phyloP scores from a whole-genome alignment of 306 rosid genomes.

The Sechiopsis laciniata region DNA sequence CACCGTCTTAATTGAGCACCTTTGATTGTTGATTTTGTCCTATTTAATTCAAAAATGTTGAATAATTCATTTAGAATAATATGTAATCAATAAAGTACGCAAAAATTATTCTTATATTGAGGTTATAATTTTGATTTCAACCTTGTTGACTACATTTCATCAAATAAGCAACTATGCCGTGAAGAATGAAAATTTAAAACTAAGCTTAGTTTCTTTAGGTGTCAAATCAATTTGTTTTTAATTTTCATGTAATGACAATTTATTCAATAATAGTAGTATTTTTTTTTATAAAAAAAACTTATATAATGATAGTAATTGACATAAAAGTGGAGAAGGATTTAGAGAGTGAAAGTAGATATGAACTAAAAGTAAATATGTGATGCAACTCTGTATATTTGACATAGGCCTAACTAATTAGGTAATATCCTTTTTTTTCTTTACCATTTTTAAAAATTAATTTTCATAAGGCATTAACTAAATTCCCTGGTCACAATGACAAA shows the following conservation, averaged over 20 bases:
- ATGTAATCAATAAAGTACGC: neutral
- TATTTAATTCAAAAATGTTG: conserved; percentile 10
- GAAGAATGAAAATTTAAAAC: neutral
- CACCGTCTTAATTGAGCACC: neutral
- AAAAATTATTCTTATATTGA: neutral
- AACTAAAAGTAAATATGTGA: neutral
- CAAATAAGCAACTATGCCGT: neutral
- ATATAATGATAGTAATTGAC: too few relatives aligned
- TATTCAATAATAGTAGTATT: neutral
- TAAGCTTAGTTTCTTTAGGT: neutral
- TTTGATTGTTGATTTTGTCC: conserved; percentile 4
- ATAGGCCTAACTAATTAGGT: conserved; percentile 17
- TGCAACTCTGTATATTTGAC: neutral
- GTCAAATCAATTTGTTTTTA: neutral
- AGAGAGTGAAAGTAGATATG: neutral
- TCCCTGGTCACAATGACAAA: conserved; percentile 18
- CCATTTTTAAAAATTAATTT: neutral
- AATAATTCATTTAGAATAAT: neutral
- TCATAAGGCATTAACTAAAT: conserved; percentile 9
- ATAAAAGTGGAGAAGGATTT: neutral
- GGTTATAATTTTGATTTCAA: neutral
- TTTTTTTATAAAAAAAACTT: too few relatives aligned
- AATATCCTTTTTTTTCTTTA: neutral
- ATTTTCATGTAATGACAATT: too few relatives aligned
- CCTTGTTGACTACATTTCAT: neutral